Conservation (phyloP, 768 basidiomycete species). For the Exsudoporus frostii region DNA sequence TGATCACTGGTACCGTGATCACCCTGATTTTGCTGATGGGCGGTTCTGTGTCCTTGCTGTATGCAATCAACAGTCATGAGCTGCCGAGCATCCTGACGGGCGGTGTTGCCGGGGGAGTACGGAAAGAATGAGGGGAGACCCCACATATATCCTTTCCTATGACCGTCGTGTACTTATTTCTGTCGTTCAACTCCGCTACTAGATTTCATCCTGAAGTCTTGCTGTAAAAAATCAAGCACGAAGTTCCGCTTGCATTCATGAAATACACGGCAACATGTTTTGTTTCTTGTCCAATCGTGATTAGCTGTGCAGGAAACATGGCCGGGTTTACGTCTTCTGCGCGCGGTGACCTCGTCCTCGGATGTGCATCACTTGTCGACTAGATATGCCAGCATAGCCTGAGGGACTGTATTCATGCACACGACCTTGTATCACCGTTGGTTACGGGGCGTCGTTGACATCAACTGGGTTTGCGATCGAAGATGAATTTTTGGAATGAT, state of each 20-base stretch:
- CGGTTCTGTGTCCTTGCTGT: constrained; percentile 68
- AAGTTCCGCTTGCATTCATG: background rate
- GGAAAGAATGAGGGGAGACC: constrained; percentile 44
- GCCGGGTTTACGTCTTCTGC: too few relatives aligned
- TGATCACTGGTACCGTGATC: constrained; percentile 67
- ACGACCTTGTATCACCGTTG: too few relatives aligned
- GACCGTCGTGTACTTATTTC: constrained; percentile 5
- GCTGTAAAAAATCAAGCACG: background rate
- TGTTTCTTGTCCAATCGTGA: background rate
- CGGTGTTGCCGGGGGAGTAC: constrained; percentile 46
- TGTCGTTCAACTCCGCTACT: background rate
- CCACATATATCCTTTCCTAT: background rate
- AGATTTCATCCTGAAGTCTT: background rate
- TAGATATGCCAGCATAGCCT: too few relatives aligned
- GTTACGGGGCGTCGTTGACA: too few relatives aligned
- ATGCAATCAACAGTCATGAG: constrained; percentile 54
- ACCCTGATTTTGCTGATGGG: constrained; percentile 60
- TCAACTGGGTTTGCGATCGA: too few relatives aligned
- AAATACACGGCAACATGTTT: background rate
- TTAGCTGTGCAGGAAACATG: too few relatives aligned
- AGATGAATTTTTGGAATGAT: too few relatives aligned
- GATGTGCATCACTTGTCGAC: too few relatives aligned
- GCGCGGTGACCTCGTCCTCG: too few relatives aligned
- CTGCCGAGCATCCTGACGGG: constrained; percentile 76
- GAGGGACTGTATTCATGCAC: too few relatives aligned